Conservation (phyloP, 1,284 basidiomycete genomes). For the Sphagnurus paluster region DNA sequence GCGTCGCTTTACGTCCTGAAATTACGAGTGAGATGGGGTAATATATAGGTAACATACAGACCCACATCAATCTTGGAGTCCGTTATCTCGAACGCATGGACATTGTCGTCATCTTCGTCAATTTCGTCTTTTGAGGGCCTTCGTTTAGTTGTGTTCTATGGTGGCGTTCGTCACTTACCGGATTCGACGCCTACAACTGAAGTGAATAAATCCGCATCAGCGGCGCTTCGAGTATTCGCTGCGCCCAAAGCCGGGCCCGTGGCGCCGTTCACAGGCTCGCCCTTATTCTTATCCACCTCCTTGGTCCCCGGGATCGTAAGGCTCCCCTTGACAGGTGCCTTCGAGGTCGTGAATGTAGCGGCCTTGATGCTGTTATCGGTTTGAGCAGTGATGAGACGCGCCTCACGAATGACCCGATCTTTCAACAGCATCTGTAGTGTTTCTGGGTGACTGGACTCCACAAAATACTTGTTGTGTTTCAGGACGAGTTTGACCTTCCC, state of each 20-base stretch:
- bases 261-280: conserved; percentile 43
- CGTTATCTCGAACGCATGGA: conserved; percentile 93
- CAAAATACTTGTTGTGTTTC: conserved; percentile 95
- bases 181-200: conserved; percentile 91
- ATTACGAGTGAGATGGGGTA: conserved; percentile 1
- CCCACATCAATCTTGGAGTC: conserved; percentile 88
- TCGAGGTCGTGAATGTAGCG: conserved; percentile 81
- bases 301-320: conserved; percentile 86
- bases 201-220: conserved; percentile 79
- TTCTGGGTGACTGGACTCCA: conserved; percentile 92
- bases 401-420: conserved; percentile 81
- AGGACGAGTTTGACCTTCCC: conserved; percentile 97
- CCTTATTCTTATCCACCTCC: conserved; percentile 66
- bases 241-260: conserved; percentile 20
- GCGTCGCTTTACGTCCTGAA: conserved; percentile 85
- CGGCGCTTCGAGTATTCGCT: conserved; percentile 35
- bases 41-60: conserved; percentile 15
- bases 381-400: conserved; percentile 67
- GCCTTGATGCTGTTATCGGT: conserved; percentile 71
- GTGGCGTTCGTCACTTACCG: conserved; percentile 63
- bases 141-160: neutral
- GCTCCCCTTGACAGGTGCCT: conserved; percentile 78
- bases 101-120: conserved; percentile 94
- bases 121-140: conserved; percentile 80
- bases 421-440: conserved; percentile 85